Conservation (phyloP, 257 asterid species). For the Fraxinus cuspidata region DNA sequence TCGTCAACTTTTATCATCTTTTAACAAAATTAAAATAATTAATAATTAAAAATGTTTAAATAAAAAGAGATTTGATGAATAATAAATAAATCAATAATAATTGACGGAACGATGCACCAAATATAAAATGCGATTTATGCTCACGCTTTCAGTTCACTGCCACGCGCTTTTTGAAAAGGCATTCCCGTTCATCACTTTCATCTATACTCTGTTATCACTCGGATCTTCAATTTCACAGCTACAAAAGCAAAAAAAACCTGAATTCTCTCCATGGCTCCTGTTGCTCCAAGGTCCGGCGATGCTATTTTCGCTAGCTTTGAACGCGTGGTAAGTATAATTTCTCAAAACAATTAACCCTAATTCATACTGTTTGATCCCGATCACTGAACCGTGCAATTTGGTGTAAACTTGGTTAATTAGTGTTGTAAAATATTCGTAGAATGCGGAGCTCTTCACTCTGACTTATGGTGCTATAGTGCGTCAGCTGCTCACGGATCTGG, state of each 20-base stretch:
- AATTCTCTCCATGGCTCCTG: conserved; percentile 39
- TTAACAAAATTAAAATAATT: too few species aligned
- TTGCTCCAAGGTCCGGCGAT: conserved; percentile 51
- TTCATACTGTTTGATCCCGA: neutral
- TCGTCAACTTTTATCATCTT: too few species aligned
- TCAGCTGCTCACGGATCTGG: conserved; percentile 93
- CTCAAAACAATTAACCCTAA: neutral
- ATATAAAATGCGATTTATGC: too few species aligned
- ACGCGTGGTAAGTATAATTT: conserved; percentile 39
- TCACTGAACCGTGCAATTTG: neutral
- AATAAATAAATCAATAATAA: too few species aligned
- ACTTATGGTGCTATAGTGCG: conserved; percentile 96
- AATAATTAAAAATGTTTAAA: too few species aligned
- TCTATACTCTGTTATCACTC: neutral
- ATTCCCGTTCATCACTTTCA: too few species aligned
- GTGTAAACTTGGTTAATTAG: neutral
- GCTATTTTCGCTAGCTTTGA: conserved; percentile 56
- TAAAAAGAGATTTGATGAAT: too few species aligned
- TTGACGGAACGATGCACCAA: too few species aligned
- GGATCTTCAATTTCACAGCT: neutral
- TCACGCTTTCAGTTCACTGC: too few species aligned
- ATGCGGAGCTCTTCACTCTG: conserved; percentile 87
- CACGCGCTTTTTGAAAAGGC: too few species aligned
- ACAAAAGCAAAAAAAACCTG: neutral
- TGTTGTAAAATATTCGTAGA: conserved; percentile 40